Percentiles rank a stretch among this genome's conserved stretches.
phyloP scores from a whole-genome alignment of 177 flowering plant species.

The Vitis hybrid region DNA sequence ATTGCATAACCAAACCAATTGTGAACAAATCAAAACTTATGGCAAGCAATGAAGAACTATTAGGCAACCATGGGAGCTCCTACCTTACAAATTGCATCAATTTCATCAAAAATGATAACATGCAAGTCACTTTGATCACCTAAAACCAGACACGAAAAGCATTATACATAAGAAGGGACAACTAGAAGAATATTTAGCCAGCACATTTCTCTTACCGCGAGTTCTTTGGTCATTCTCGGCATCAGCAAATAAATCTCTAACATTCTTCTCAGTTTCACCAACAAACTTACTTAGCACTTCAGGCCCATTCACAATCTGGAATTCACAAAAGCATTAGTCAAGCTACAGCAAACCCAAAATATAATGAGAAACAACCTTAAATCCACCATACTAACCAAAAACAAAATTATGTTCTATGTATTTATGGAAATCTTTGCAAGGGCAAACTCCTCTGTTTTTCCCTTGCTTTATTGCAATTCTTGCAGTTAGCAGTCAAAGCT shows the following conservation, averaged over 20 bases:
- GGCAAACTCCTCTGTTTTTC: too few species aligned
- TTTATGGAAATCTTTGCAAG: too few species aligned
- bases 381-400: neutral
- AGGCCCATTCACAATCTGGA: constrained; percentile 94
- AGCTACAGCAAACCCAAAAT: neutral
- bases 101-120: constrained; percentile 98
- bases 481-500: too few species aligned
- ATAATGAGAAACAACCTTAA: neutral
- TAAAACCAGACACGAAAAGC: constrained; percentile 32
- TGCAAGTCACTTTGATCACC: constrained; percentile 97
- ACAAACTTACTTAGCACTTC: constrained; percentile 97
- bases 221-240: constrained; percentile 93
- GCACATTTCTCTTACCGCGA: constrained; percentile 43
- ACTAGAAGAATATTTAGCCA: neutral
- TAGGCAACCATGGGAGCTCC: neutral
- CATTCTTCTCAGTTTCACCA: constrained; percentile 98
- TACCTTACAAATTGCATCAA: constrained; percentile 99
- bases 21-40: neutral
- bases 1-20: neutral
- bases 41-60: too few species aligned
- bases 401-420: neutral
- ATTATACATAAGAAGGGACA: neutral
- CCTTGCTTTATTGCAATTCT: too few species aligned
- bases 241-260: constrained; percentile 96
- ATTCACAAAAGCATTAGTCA: neutral